Percentiles rank a stretch among this genome's conserved stretches.
These are phyloP conservation scores for Pisolithus tinctorius DNA, from an alignment of 768 basidiomycete genomes.

Conservation along the genomic window DNA sequence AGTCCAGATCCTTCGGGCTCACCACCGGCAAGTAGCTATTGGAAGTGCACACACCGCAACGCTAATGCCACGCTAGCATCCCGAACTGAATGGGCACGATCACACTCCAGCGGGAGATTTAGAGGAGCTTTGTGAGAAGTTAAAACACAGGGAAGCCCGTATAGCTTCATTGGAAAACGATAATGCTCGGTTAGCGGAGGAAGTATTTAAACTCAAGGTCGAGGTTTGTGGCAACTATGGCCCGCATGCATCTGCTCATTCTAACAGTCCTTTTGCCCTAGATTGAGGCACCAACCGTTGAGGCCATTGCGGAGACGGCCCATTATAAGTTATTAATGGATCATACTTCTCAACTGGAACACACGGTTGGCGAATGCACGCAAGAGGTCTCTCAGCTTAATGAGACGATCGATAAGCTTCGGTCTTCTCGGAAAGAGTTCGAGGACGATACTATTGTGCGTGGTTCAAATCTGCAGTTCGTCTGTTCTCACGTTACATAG, in stretches of 20 bases:
- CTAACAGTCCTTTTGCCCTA: slow-evolving; percentile 12
- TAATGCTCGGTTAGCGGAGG: slow-evolving; percentile 36
- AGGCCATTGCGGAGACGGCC: slow-evolving; percentile 39
- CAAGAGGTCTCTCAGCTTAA: slow-evolving; percentile 35
- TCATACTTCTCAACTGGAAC: slow-evolving; percentile 44
- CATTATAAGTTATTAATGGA: slow-evolving; percentile 53
- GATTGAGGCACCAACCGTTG: slow-evolving; percentile 38
- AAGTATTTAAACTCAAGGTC: slow-evolving; percentile 37
- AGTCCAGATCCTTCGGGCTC: slow-evolving; percentile 47
- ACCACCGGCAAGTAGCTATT: slow-evolving; percentile 67
- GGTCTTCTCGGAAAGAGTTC: slow-evolving; percentile 37
- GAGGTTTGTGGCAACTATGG: slow-evolving; percentile 31
- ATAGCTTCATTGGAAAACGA: slow-evolving; percentile 45
- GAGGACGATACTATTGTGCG: slow-evolving; percentile 41
- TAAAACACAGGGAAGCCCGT: slow-evolving; percentile 31
- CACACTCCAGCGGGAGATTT: slow-evolving; percentile 36
- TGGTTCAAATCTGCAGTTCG: slow-evolving; percentile 9
- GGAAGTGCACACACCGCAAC: slow-evolving; percentile 9
- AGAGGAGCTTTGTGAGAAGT: slow-evolving; percentile 27
- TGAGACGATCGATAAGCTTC: slow-evolving; percentile 38
- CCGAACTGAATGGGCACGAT: slow-evolving; percentile 33
- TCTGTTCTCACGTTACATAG: slow-evolving; percentile 21
- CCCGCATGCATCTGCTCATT: not conserved
- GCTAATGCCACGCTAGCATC: slow-evolving; percentile 39
- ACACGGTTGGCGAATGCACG: slow-evolving; percentile 32